A percentile compares a stretch with the other conserved stretches of the same genome.
These are phyloP conservation scores for Fusarium equiseti DNA, from an alignment of 2,329 filamentous ascomycete species.

Conservation along the genomic window DNA sequence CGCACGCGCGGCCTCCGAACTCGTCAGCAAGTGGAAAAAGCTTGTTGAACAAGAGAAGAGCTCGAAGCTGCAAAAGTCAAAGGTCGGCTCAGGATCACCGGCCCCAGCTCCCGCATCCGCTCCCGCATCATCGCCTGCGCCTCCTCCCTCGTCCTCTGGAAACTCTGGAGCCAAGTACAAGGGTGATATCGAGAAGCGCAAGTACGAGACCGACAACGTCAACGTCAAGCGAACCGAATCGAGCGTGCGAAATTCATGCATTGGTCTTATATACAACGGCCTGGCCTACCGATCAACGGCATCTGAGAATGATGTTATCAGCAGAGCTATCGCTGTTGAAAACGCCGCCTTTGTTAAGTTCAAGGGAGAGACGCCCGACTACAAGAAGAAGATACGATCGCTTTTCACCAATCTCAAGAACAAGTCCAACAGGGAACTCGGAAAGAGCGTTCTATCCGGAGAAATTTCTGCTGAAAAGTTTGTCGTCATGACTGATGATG, in stretches of 20 bases:
- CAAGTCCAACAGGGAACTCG: slow-evolving; percentile 84
- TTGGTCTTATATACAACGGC: slow-evolving; percentile 94
- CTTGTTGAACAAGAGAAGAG: slow-evolving; percentile 76
- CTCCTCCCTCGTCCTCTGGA: slow-evolving; percentile 57
- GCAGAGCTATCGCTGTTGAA: slow-evolving; percentile 85
- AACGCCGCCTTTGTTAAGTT: slow-evolving; percentile 77
- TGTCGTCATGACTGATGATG: slow-evolving; percentile 88
- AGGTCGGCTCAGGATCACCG: slow-evolving; percentile 54
- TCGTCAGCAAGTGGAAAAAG: slow-evolving; percentile 89
- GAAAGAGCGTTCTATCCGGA: slow-evolving; percentile 79
- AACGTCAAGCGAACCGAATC: slow-evolving; percentile 81
- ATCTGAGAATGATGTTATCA: slow-evolving; percentile 77
- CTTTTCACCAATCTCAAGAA: slow-evolving; percentile 96
- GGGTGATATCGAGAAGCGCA: slow-evolving; percentile 82
- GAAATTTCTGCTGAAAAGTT: slow-evolving; percentile 79
- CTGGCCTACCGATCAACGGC: slow-evolving; percentile 78
- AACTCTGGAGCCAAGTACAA: slow-evolving; percentile 63
- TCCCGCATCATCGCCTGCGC: slow-evolving; percentile 63
- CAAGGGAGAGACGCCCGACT: slow-evolving; percentile 78
- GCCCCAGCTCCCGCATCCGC: slow-evolving; percentile 65
- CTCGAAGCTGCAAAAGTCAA: slow-evolving; percentile 58
- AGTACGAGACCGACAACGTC: slow-evolving; percentile 83
- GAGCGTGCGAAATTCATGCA: slow-evolving; percentile 81
- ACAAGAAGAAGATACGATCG: slow-evolving; percentile 90
- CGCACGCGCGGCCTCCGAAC: slow-evolving; percentile 79